Conservation (phyloP, 225 moss, liverwort and hornwort species). For the Ulota crispa region DNA sequence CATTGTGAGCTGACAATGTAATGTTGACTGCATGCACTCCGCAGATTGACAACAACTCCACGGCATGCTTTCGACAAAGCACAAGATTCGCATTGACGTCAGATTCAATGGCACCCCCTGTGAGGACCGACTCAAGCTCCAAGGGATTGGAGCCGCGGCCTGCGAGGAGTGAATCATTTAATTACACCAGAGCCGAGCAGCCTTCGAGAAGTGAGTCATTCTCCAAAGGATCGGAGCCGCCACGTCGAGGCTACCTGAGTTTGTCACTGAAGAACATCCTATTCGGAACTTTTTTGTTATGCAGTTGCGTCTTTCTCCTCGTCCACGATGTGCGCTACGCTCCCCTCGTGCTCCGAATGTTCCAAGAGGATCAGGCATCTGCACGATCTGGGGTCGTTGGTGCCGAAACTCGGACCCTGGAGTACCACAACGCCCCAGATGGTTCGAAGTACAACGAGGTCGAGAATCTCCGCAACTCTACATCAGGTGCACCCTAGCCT, state of each 20-base stretch:
- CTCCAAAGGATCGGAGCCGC: slow-evolving; percentile 19
- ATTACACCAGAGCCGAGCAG: slow-evolving; percentile 20
- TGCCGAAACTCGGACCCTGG: not conserved
- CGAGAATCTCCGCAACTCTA: not conserved
- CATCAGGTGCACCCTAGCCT: slow-evolving; percentile 24
- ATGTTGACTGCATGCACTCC: not conserved
- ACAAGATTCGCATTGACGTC: slow-evolving; percentile 14
- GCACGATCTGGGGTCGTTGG: not conserved
- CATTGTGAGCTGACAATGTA: not conserved
- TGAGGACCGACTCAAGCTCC: slow-evolving; percentile 8
- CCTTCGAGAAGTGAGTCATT: slow-evolving; percentile 15
- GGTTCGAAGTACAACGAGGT: not conserved
- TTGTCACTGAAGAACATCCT: slow-evolving; percentile 22
- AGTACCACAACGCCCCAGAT: not conserved
- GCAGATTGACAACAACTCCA: slow-evolving; percentile 9
- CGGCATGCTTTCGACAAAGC: not conserved
- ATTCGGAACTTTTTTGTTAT: slow-evolving; percentile 25
- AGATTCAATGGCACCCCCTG: slow-evolving; percentile 26
- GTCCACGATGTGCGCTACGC: slow-evolving; percentile 30
- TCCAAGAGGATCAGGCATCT: slow-evolving; percentile 11
- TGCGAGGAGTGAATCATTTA: slow-evolving; percentile 6
- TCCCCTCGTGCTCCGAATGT: slow-evolving; percentile 22
- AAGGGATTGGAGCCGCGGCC: slow-evolving; percentile 20
- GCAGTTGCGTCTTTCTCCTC: slow-evolving; percentile 32
- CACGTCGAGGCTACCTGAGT: slow-evolving; percentile 21